Conservation (phyloP, 2,329 filamentous ascomycete genomes). For the Aspergillus sp. region DNA sequence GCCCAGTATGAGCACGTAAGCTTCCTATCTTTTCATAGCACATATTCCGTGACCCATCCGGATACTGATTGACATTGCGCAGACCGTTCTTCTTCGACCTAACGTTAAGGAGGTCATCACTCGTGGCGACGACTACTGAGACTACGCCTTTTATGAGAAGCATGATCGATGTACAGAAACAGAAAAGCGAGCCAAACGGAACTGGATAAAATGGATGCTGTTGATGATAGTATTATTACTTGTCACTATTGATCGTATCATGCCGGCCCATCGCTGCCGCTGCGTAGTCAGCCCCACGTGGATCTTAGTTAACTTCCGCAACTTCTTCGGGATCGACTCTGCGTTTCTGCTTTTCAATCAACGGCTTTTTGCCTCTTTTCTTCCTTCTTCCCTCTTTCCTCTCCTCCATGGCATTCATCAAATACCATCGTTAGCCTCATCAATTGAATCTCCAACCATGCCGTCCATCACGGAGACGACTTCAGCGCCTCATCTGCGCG, state of each 20-base stretch:
- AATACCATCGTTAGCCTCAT: slow-evolving; percentile 3
- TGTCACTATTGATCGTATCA: neutral
- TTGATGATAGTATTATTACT: neutral
- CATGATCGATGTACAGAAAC: neutral
- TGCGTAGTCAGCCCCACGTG: slow-evolving; percentile 26
- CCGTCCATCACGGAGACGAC: slow-evolving; percentile 25
- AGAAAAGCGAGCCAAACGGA: neutral
- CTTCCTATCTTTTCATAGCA: slow-evolving; percentile 15
- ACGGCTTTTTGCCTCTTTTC: neutral
- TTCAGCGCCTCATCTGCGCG: slow-evolving; percentile 26
- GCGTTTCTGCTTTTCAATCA: neutral
- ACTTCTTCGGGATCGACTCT: slow-evolving; percentile 6
- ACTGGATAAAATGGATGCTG: neutral
- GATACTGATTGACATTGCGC: slow-evolving; percentile 14
- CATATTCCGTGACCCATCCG: neutral
- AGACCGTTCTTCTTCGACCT: slow-evolving; percentile 70
- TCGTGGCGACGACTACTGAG: slow-evolving; percentile 74
- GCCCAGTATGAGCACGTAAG: slow-evolving; percentile 91
- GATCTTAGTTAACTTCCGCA: slow-evolving; percentile 21
- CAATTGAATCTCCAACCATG: slow-evolving; percentile 10
- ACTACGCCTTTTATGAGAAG: neutral
- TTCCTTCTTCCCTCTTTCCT: neutral
- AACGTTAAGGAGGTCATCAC: slow-evolving; percentile 83
- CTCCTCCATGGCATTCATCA: slow-evolving; percentile 12
- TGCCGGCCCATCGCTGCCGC: slow-evolving; percentile 10